phyloP scores from a whole-genome alignment of 2,329 filamentous ascomycete genomes.

The Aspergillus sp. region DNA sequence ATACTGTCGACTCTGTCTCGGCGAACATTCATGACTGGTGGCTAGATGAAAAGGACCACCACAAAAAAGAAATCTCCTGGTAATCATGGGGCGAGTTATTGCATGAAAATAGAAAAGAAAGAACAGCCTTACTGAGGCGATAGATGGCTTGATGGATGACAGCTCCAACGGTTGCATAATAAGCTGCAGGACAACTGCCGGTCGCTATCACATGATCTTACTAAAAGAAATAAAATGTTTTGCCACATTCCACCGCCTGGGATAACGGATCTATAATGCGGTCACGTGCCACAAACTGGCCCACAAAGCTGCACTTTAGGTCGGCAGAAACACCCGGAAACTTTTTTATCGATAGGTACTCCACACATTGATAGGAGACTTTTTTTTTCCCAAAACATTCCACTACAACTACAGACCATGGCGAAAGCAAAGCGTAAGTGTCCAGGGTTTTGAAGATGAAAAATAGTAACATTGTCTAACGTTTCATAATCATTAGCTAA shows the following conservation, averaged over 20 bases:
- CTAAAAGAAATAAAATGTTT: too few species aligned
- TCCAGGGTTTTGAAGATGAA: neutral
- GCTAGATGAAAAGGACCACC: slow-evolving; percentile 9
- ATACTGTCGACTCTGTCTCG: slow-evolving; percentile 22
- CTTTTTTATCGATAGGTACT: slow-evolving; percentile 29
- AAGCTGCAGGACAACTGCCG: too few species aligned
- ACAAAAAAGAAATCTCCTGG: slow-evolving; percentile 14
- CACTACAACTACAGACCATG: slow-evolving; percentile 21
- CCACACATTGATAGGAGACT: slow-evolving; percentile 14
- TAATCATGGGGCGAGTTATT: slow-evolving; percentile 12
- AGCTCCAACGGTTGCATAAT: too few species aligned
- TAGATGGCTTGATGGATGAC: too few species aligned
- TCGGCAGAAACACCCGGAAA: slow-evolving; percentile 22
- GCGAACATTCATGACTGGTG: slow-evolving; percentile 33
- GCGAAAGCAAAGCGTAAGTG: slow-evolving; percentile 33
- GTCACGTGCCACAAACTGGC: too few species aligned
- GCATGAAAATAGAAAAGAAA: slow-evolving; percentile 5
- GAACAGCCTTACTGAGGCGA: slow-evolving; percentile 2
- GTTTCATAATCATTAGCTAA: slow-evolving; percentile 34
- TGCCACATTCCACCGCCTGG: too few species aligned
- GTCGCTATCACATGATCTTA: too few species aligned
- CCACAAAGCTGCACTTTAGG: slow-evolving; percentile 18
- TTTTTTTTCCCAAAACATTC: slow-evolving; percentile 14
- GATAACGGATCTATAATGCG: too few species aligned
- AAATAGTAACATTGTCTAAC: slow-evolving; percentile 5